Conservation (phyloP, 2,329 filamentous ascomycete species). For the Ceratocystis albifundus region DNA sequence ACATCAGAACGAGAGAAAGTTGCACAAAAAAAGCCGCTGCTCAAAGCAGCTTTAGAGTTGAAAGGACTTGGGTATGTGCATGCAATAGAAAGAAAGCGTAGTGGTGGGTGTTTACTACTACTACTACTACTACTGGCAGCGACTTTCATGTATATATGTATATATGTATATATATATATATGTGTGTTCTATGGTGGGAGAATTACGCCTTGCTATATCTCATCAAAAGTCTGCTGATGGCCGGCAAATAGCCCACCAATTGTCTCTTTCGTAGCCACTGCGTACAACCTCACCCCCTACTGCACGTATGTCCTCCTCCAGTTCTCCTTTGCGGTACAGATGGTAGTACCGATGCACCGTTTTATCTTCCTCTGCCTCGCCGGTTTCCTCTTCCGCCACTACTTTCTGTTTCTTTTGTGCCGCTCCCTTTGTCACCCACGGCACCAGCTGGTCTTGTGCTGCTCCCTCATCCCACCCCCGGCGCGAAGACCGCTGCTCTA, state of each 20-base stretch:
- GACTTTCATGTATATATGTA: background rate
- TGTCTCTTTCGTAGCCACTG: constrained; percentile 88
- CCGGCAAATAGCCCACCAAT: constrained; percentile 79
- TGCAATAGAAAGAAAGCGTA: no score
- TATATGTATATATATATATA: background rate
- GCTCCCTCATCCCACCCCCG: constrained; percentile 77
- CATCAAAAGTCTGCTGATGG: constrained; percentile 20
- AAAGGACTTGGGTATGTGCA: no score
- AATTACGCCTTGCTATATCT: background rate
- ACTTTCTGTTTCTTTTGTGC: constrained; percentile 11
- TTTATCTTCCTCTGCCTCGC: constrained; percentile 30
- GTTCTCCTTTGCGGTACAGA: constrained; percentile 73
- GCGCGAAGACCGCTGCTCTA: constrained; percentile 79
- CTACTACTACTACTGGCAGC: no score
- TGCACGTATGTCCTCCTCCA: constrained; percentile 63
- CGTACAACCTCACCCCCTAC: constrained; percentile 68
- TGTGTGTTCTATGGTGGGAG: background rate
- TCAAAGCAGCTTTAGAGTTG: no score
- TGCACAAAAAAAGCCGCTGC: no score
- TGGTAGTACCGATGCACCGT: constrained; percentile 91
- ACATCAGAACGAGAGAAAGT: background rate
- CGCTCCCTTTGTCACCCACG: constrained; percentile 62
- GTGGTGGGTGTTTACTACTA: no score
- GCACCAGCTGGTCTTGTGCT: constrained; percentile 86
- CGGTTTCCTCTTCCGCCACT: background rate